Percentiles rank a stretch among this genome's conserved stretches.
phyloP scores from a whole-genome alignment of 169 alveolate species.

The Fabrea salina region DNA sequence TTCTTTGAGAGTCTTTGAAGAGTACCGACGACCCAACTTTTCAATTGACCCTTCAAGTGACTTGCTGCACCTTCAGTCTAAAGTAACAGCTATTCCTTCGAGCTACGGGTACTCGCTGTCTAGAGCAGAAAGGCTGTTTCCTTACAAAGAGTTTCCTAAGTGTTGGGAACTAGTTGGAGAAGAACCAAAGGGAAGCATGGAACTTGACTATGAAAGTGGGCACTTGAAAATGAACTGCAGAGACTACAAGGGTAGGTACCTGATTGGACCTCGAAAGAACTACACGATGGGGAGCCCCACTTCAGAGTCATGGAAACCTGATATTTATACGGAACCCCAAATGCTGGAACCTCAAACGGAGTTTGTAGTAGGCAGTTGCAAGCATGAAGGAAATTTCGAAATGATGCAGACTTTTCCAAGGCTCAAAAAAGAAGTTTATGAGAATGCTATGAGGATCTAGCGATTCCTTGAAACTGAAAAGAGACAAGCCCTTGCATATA shows the following conservation, averaged over 20 bases:
- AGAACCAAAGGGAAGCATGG: background rate
- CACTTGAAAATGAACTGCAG: background rate
- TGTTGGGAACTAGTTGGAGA: background rate
- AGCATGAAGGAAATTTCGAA: background rate
- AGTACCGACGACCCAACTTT: too few species aligned
- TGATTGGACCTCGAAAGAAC: background rate
- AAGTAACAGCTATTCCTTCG: too few species aligned
- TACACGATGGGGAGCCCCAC: background rate
- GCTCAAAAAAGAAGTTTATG: background rate
- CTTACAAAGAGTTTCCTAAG: background rate
- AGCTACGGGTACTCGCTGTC: too few species aligned
- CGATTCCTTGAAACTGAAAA: background rate
- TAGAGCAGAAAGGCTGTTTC: background rate
- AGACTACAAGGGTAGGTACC: background rate
- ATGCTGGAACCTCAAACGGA: background rate
- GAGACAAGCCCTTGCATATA: background rate
- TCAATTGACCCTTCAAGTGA: too few species aligned
- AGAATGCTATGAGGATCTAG: background rate
- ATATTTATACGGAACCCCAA: background rate
- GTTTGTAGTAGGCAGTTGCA: background rate
- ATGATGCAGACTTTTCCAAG: background rate
- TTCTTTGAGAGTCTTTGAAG: too few species aligned
- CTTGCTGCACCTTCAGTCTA: too few species aligned
- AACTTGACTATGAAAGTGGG: background rate
- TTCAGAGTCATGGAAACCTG: background rate